These are phyloP conservation scores for Euphorbia pulcherrima DNA, from an alignment of 345 rosid genomes.

Conservation along the genomic window DNA sequence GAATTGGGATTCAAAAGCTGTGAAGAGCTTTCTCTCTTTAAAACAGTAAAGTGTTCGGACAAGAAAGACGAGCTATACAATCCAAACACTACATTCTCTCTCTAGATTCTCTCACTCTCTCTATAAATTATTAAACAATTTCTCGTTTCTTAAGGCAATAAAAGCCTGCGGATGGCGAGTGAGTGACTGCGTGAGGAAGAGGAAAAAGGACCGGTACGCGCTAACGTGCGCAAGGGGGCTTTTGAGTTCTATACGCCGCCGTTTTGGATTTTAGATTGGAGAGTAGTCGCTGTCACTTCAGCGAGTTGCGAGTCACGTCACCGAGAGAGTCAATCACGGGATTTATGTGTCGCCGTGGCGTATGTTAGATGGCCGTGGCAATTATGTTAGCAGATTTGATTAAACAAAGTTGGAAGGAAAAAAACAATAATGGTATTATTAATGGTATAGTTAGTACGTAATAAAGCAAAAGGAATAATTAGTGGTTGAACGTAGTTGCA, in stretches of 20 bases:
- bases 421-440: neutral
- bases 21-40: neutral
- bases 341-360: neutral
- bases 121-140: neutral
- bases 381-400: neutral
- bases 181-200: neutral
- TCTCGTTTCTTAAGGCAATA: neutral
- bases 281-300: conserved; percentile 1
- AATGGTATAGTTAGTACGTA: too few relatives aligned
- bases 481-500: too few relatives aligned
- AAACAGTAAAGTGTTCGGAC: too few relatives aligned
- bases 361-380: neutral
- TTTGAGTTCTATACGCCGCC: neutral
- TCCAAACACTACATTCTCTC: neutral
- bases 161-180: neutral
- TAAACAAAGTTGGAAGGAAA: conserved; percentile 3
- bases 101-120: neutral
- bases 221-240: conserved; percentile 26
- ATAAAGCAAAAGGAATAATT: too few relatives aligned
- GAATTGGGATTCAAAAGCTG: neutral
- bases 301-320: neutral
- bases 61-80: neutral
- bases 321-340: conserved; percentile 10
- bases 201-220: neutral
- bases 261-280: neutral